These are phyloP conservation scores for Kitagawia praeruptora DNA, from an alignment of 129 eudicot genomes.

Conservation along the genomic window DNA sequence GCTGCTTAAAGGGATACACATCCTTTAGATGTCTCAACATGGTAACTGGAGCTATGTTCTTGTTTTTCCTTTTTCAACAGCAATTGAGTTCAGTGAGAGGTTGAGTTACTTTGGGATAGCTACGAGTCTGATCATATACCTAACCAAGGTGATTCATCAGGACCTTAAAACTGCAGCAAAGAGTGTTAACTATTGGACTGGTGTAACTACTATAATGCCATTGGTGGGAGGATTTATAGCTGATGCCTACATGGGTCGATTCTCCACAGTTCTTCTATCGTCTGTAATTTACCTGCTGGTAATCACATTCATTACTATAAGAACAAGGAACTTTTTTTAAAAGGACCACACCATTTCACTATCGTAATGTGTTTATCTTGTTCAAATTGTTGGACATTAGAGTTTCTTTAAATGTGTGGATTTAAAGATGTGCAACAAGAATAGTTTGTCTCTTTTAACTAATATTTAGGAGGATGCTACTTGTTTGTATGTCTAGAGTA, in stretches of 20 bases:
- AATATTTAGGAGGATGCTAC: not conserved
- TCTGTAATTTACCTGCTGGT: conserved; percentile 62
- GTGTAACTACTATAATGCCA: conserved; percentile 77
- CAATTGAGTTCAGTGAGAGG: conserved; percentile 80
- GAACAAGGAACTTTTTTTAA: not conserved
- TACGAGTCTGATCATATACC: conserved; percentile 68
- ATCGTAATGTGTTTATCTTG: not conserved
- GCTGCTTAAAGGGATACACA: not conserved
- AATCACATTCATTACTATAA: not conserved
- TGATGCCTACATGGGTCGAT: conserved; percentile 75
- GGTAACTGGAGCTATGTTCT: not conserved
- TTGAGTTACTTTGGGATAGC: conserved; percentile 77
- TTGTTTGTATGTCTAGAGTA: not conserved
- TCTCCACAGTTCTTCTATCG: conserved; percentile 51
- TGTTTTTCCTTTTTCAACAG: conserved; percentile 30
- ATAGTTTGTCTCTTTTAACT: not conserved
- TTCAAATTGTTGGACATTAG: not conserved
- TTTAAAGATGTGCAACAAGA: not conserved
- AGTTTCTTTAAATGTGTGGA: not conserved
- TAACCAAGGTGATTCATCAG: conserved; percentile 59
- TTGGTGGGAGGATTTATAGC: conserved; percentile 82
- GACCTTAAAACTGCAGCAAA: conserved; percentile 76
- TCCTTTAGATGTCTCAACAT: not conserved
- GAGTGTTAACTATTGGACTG: conserved; percentile 60
- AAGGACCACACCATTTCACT: not conserved